Percentiles rank a stretch among this genome's conserved stretches.
Conservation (phyloP, 768 basidiomycete species). For the Cyathus striatus region DNA sequence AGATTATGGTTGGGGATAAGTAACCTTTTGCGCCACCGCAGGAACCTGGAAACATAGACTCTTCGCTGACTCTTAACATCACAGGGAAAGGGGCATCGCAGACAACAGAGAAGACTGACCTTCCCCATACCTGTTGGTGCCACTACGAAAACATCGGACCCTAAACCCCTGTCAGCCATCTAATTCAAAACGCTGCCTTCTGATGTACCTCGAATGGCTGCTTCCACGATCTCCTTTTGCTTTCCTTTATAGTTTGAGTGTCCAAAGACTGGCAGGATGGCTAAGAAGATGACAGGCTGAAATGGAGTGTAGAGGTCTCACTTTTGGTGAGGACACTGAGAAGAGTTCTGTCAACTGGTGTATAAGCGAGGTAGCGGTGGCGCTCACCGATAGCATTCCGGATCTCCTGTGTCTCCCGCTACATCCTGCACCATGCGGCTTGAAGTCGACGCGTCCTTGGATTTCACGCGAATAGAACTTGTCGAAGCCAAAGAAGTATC, state of each 20-base stretch:
- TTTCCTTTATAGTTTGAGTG: slow-evolving; percentile 68
- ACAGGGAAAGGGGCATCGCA: not conserved
- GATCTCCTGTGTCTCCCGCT: no score
- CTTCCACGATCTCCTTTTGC: slow-evolving; percentile 71
- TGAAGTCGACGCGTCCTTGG: no score
- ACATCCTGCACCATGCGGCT: no score
- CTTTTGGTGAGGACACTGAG: not conserved
- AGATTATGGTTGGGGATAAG: not conserved
- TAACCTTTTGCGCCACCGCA: slow-evolving; percentile 59
- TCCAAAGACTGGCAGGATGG: slow-evolving; percentile 55
- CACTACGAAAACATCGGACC: slow-evolving; percentile 69
- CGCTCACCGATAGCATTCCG: not conserved
- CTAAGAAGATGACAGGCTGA: not conserved
- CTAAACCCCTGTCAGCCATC: slow-evolving; percentile 24
- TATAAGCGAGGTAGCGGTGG: no score
- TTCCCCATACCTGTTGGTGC: slow-evolving; percentile 92
- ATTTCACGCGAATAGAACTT: no score
- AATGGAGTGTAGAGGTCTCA: not conserved
- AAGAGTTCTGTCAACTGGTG: not conserved
- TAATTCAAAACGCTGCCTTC: not conserved
- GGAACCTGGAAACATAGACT: slow-evolving; percentile 86
- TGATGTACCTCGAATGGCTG: slow-evolving; percentile 49
- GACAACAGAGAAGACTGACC: slow-evolving; percentile 28
- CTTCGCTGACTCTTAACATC: slow-evolving; percentile 26
- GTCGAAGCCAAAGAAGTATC: no score